phyloP scores from a whole-genome alignment of 306 rosid species.

The Medicago arabica region DNA sequence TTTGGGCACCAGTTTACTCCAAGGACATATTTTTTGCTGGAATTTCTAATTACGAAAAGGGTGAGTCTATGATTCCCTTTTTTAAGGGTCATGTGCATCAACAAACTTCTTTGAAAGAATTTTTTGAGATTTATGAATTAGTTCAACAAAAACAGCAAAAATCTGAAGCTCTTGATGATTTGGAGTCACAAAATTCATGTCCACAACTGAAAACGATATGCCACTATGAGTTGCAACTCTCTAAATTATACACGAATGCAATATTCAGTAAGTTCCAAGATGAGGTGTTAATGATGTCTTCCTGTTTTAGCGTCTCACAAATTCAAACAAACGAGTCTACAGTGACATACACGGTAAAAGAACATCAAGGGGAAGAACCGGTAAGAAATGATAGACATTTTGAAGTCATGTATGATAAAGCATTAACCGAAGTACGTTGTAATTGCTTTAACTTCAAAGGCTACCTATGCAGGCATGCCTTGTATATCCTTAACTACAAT shows the following conservation, averaged over 20 bases:
- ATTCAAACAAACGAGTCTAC: slow-evolving; percentile 66
- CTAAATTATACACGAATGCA: slow-evolving; percentile 72
- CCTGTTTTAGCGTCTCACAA: slow-evolving; percentile 71
- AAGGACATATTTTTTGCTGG: slow-evolving; percentile 89
- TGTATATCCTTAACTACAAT: slow-evolving; percentile 77
- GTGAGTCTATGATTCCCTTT: slow-evolving; percentile 60
- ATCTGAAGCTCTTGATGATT: slow-evolving; percentile 71
- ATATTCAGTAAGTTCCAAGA: slow-evolving; percentile 81
- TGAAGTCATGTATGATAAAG: slow-evolving; percentile 84
- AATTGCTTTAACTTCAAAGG: slow-evolving; percentile 90
- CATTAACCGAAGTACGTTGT: slow-evolving; percentile 79
- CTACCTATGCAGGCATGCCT: slow-evolving; percentile 86
- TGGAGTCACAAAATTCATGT: slow-evolving; percentile 67
- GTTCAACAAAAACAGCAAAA: slow-evolving; percentile 62
- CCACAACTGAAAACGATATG: slow-evolving; percentile 66
- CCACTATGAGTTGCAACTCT: slow-evolving; percentile 83
- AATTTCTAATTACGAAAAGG: slow-evolving; percentile 60
- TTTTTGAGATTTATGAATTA: slow-evolving; percentile 62
- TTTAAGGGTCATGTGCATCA: slow-evolving; percentile 70
- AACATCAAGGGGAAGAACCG: slow-evolving; percentile 60
- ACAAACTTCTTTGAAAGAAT: slow-evolving; percentile 78
- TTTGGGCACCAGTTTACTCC: slow-evolving; percentile 82
- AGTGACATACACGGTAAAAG: slow-evolving; percentile 74
- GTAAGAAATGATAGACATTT: slow-evolving; percentile 53
- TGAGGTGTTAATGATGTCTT: slow-evolving; percentile 77